phyloP scores from a whole-genome alignment of 2,329 filamentous ascomycete species.

The Aureobasidium sp. region DNA sequence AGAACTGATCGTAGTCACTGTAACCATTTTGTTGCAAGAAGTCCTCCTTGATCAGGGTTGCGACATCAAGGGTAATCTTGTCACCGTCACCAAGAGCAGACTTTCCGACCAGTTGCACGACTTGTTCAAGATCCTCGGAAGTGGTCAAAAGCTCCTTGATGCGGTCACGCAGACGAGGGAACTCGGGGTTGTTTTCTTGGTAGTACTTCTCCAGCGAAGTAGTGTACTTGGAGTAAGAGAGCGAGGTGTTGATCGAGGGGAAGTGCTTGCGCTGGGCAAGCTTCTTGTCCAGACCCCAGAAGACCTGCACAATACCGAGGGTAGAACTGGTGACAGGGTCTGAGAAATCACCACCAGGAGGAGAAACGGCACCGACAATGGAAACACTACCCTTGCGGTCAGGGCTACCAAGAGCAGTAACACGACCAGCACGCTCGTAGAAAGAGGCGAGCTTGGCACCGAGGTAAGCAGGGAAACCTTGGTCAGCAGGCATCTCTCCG shows the following conservation, averaged over 20 bases:
- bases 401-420: constrained; percentile 78
- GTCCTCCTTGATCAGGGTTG: constrained; percentile 90
- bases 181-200: constrained; percentile 87
- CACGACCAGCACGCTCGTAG: constrained; percentile 95
- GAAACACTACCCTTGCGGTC: constrained; percentile 87
- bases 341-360: constrained; percentile 97
- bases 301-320: constrained; percentile 95
- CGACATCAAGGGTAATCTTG: constrained; percentile 96
- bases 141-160: constrained; percentile 91
- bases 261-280: constrained; percentile 98
- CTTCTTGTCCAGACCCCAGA: constrained; percentile 99
- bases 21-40: constrained; percentile 99
- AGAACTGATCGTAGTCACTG: constrained; percentile 98
- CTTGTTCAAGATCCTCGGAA: constrained; percentile 95
- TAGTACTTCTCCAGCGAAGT: constrained; percentile 85
- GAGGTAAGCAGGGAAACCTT: constrained; percentile 97
- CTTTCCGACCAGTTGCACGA: constrained; percentile 97
- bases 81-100: constrained; percentile 91
- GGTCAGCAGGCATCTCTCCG: constrained; percentile 98
- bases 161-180: constrained; percentile 84
- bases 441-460: constrained; percentile 96
- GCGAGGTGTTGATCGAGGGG: constrained; percentile 90
- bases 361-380: constrained; percentile 95
- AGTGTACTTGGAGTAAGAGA: constrained; percentile 97
- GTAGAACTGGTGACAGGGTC: constrained; percentile 94